Evolutionary conservation across 2,329 filamentous ascomycete genomes (phyloP), one percentile per base, ranked within the genome.

Genomic region (Cladosporium oxysporum): DNA sequence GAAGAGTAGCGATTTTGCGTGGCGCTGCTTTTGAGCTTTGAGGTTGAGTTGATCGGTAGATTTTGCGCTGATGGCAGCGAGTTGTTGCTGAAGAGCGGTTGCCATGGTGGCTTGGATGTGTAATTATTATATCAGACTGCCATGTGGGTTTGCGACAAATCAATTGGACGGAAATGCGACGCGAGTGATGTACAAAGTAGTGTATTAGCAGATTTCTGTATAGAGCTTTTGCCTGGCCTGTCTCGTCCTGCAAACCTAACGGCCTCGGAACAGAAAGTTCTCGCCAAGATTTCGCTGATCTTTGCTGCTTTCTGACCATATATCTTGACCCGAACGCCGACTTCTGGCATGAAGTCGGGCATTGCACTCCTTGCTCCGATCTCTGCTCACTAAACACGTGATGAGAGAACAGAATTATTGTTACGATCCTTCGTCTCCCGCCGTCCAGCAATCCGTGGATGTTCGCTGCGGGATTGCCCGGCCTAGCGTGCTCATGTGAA

Each of bases 1-100:
- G 82, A 96, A 99, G 67, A 99, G 91, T 68, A 99, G 83, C 62
- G 95, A 99, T 79, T 97, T 94, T 70, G 92, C 92, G 81, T 99
- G 95, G 69, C 92, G 88, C 68, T 91, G 88, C 79, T 93, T 94
- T 81, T 97, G 93, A 74, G 93, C 92, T 81, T 96, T 97, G 73
- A 97, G 85, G 77, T 98, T 92, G 74, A 98, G 87, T 72, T 94
- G 90, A 76, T 93, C 90, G 73, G 93, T 96, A 73, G 92, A 96
- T 75, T 91, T 91, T 71, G 91, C 89, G 72, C 93, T 92, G 76
- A 99, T 93, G 77, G 92, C 89, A 83, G 93, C 92, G 83, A 99
- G 84, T 86, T 99, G 96, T 82, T 92, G 89, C 80, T 94, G 91
- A 72, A 99, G 90, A 76, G 92, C 90, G 68, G 93, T 92, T 73